Evolutionary conservation across 305 asterid species (phyloP), one percentile per base, ranked within the genome.

Genomic region (Fraxinus sp.): DNA sequence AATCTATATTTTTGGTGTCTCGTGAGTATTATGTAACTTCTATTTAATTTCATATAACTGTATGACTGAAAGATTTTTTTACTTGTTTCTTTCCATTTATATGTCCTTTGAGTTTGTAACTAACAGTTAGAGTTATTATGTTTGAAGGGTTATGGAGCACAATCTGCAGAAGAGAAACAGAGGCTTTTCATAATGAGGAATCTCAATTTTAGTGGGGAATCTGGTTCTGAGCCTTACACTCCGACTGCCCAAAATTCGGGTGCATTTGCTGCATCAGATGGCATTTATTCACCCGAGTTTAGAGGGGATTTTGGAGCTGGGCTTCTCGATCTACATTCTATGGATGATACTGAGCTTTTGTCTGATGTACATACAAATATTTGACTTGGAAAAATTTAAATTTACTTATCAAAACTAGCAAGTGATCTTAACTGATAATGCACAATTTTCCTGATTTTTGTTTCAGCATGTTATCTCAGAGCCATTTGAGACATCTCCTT

Each of bases 301-400:
- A 89, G 97, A 83, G 98, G 98, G 76, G 98, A 97, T 84, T 97
- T 97, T 78, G 99, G 99, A 83, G 99, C 99, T 83, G 99, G 99
- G 55, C 99, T 97, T 86, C 87, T 97, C 91, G 99, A 97, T 88
- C 89, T 97, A 81, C 98, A 97, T 89, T 90, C 99, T 80, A 93
- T 97, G 99, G 99, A 97, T 88, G 99, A 97, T 81, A 95, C 98
- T 0, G 99, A 94, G 88, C 98, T 97, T 86, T 90, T 97, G 90
- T 89, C 98, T 44, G 99, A 95, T 92, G 99, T 94, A 90, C 80
- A 13, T 88, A 81, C 52, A 68, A 84, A 62, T 82, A 44, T 35
- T 70, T 68, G 76, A 41, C 36, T 70, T 46, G 37, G 52, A 39
- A 74, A 57, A 33, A 35, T 32, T 80, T 35, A 62, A 36, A 80